phyloP scores from a whole-genome alignment of 495 filamentous ascomycete genomes.

The Penicillium coffeae region DNA sequence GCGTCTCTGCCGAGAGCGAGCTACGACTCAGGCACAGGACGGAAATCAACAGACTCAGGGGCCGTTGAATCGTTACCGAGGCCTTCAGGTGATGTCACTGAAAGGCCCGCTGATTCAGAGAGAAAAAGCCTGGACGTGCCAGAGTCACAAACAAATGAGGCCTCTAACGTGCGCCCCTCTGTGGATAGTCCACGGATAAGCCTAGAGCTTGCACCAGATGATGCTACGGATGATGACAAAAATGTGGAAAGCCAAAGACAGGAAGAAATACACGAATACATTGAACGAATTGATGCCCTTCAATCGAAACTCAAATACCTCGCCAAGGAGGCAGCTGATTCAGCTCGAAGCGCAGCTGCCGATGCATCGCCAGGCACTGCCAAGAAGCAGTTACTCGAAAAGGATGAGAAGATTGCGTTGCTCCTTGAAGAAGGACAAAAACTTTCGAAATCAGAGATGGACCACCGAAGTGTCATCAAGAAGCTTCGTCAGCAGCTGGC shows the following conservation, averaged over 20 bases:
- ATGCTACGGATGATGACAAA: slow-evolving; percentile 45
- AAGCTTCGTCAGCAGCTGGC: slow-evolving; percentile 69
- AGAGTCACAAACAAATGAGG: slow-evolving; percentile 6
- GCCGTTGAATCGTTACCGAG: slow-evolving; percentile 12
- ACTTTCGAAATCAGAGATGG: slow-evolving; percentile 78
- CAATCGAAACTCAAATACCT: slow-evolving; percentile 88
- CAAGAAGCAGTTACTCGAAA: slow-evolving; percentile 79
- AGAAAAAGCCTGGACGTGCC: slow-evolving; percentile 6
- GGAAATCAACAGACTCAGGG: slow-evolving; percentile 29
- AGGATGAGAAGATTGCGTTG: slow-evolving; percentile 83
- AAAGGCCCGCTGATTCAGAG: slow-evolving; percentile 4
- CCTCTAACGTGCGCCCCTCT: slow-evolving; percentile 5
- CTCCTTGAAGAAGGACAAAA: slow-evolving; percentile 92
- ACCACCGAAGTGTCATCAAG: slow-evolving; percentile 77
- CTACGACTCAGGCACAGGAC: slow-evolving; percentile 30
- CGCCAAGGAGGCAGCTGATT: slow-evolving; percentile 69
- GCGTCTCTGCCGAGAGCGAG: slow-evolving; percentile 21
- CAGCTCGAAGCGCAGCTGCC: slow-evolving; percentile 60
- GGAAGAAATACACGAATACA: slow-evolving; percentile 74
- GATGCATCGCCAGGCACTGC: slow-evolving; percentile 57
- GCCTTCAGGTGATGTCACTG: slow-evolving; percentile 14
- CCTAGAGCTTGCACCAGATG: slow-evolving; percentile 15
- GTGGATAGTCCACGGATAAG: slow-evolving; percentile 13
- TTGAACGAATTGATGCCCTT: slow-evolving; percentile 89
- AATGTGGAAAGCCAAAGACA: slow-evolving; percentile 61